Conservation (phyloP, 2,329 filamentous ascomycete genomes). For the Trichothecium sympodiale region DNA sequence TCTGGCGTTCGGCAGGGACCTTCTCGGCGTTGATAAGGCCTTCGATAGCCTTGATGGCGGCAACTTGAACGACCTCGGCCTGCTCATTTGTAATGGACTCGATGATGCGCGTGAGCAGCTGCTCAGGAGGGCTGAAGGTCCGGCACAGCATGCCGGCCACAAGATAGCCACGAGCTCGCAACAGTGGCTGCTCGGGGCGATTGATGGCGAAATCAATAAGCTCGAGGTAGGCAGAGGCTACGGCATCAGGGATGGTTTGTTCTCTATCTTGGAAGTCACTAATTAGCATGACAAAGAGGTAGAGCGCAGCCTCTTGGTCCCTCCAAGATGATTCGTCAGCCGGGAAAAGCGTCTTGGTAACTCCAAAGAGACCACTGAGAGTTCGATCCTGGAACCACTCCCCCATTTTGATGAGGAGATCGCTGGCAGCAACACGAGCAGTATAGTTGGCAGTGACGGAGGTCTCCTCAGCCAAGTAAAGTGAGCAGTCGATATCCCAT, state of each 20-base stretch:
- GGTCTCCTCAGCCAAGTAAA: constrained; percentile 91
- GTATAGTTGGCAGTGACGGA: constrained; percentile 95
- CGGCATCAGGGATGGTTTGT: constrained; percentile 56
- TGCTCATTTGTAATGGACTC: constrained; percentile 64
- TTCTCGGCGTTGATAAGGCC: constrained; percentile 44
- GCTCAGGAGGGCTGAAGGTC: constrained; percentile 51
- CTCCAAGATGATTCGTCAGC: constrained; percentile 40
- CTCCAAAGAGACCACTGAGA: constrained; percentile 66
- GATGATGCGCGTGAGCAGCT: constrained; percentile 61
- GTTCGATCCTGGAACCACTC: constrained; percentile 75
- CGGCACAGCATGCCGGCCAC: constrained; percentile 72
- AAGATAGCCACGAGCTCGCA: constrained; percentile 79
- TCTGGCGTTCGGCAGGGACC: constrained; percentile 45
- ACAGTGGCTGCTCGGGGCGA: constrained; percentile 57
- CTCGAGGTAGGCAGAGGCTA: constrained; percentile 65
- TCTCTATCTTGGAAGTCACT: constrained; percentile 73
- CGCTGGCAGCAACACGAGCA: constrained; percentile 81
- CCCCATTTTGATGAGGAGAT: constrained; percentile 82
- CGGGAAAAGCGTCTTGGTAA: constrained; percentile 65
- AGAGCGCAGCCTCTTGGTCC: constrained; percentile 70
- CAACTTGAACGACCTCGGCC: constrained; percentile 82
- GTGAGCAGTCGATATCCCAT: constrained; percentile 93
- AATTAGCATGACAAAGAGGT: constrained; percentile 72
- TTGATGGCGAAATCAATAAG: constrained; percentile 70
- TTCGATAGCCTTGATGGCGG: constrained; percentile 80